Base-by-base conservation (phyloP, 2,329 filamentous ascomycete species). In the Grosmannia serpens region DNA sequence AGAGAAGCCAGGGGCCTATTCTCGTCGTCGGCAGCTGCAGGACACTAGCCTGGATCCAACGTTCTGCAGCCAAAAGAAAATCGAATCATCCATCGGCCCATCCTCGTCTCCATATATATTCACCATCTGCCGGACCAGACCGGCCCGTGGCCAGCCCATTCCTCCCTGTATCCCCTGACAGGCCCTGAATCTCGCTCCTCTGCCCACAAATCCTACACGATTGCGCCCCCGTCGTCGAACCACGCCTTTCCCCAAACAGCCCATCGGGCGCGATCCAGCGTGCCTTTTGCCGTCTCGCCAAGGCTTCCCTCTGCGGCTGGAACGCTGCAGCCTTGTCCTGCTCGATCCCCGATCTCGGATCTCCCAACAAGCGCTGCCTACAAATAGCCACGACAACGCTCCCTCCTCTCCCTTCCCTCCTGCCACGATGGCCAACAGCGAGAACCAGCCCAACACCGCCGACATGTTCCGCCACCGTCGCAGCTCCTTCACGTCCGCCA, bases 401-500 rank as follows among this genome's bases (percentile, higher is more conserved):
- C n/a, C 27, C 26, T 35, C 38, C 38, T 33, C 6, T 53, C 6
- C 46, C 29, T n/a, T 7, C 2, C n/a, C 56, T 1, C 22, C 20
- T 26, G 26, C n/a, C 53, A 38, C 13, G 22, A 62, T 63, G 62
- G 53, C 62, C 47, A 63, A 59, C 65, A 67, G 61, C 64, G 66
- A 65, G 63, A 60, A 55, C 58, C 59, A 63, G 55, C 64, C 63
- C 62, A 71, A 69, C 61, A 66, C 66, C 59, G 62, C 64, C 65
- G 68, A 71, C 62, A 66, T 64, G 65, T 61, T 63, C 55, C 68
- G 64, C 66, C 70, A 77, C 61, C 78, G 79, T 65, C 78, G 81
- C 65, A 75, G 78, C 64, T 83, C 81, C 61, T 76, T 83, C 66
- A 80, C 79, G 38, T 77, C 80, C 57, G 76, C 79, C 59, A 77